Evolutionary conservation across 164 flowering plant species (phyloP), one percentile per base, ranked within the genome.

Genomic region (Dillenia turbinata): DNA sequence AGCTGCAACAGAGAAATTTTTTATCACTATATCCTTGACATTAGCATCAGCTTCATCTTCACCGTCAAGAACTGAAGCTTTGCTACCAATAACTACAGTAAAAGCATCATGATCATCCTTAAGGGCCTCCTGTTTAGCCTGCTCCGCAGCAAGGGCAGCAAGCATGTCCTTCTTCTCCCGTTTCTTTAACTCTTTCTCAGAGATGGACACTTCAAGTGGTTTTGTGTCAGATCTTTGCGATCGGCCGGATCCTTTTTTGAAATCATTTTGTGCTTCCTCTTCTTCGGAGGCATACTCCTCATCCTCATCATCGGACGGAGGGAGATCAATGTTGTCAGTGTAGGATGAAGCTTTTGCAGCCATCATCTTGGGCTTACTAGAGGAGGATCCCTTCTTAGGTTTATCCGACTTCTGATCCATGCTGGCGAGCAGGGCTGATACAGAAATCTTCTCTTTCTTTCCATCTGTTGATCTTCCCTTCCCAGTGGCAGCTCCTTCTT

Each of bases 51-150:
- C 88, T 22, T 75, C 86, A 64, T 74, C 86, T 16, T 76, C 81
- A 2, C 88, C 86, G 17, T 83, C 90, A 60, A 83, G 86, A 22
- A 76, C 75, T 0, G 93, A 77, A 65, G 85, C 78, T 54, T 78
- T 75, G 45, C 83, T 85, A 56, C 89, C 89, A 71, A 84, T 83
- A 22, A 84, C 86, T 54, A 88, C 90, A 46, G 90, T 84, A 57
- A 89, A 89, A 33, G 91, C 94, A 75, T 89, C 94, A 61, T 59
- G 81, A 62, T 89, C 96, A 66, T 90, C 96, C 57, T 61, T 83
- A 15, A 90, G 83, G 9, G 96, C 94, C 70, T 84, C 94, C 69
- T 67, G 49, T 61, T 67, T 76, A 1, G 85, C 87, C 15, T 65
- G 66, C 73, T 80, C 92, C 9, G 73, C 82, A 50, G 79, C 85